Conservation (phyloP, 495 filamentous ascomycete genomes). For the Jackrogersella minutella region DNA sequence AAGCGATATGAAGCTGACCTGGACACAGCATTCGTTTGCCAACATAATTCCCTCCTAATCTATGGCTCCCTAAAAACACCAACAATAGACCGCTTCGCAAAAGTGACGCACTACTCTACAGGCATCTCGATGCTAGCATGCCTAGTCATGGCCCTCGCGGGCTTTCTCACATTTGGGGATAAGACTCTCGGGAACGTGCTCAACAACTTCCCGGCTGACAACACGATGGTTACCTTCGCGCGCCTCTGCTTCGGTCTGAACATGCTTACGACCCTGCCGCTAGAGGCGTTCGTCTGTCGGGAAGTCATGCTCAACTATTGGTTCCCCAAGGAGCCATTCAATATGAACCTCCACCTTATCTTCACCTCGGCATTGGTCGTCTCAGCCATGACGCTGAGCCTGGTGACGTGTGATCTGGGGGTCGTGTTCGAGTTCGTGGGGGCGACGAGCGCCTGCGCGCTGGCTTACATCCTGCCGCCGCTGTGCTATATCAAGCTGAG, state of each 20-base stretch:
- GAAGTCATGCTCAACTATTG: conserved; percentile 97
- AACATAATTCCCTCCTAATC: conserved; percentile 96
- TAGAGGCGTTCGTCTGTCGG: conserved; percentile 96
- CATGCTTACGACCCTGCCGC: conserved; percentile 95
- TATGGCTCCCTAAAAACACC: conserved; percentile 95
- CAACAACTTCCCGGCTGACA: conserved; percentile 93
- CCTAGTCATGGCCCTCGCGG: conserved; percentile 83
- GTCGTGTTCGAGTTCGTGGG: conserved; percentile 95
- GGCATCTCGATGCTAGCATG: conserved; percentile 88
- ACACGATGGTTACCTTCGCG: conserved; percentile 91
- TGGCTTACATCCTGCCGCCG: conserved; percentile 95
- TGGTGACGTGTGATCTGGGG: conserved; percentile 92
- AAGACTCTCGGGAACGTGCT: conserved; percentile 93
- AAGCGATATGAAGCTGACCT: conserved; percentile 43
- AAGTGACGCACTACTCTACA: conserved; percentile 92
- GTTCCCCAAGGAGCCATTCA: conserved; percentile 79
- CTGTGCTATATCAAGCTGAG: conserved; percentile 94
- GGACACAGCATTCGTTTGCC: conserved; percentile 81
- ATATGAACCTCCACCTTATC: conserved; percentile 82
- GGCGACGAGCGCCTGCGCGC: conserved; percentile 88
- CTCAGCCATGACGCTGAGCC: conserved; percentile 74
- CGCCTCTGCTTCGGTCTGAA: conserved; percentile 95
- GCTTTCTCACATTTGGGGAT: conserved; percentile 92
- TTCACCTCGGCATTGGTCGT: conserved; percentile 83
- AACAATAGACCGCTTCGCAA: conserved; percentile 91